phyloP scores from a whole-genome alignment of 805 yeast species.

The Spathaspora passalidarum region DNA sequence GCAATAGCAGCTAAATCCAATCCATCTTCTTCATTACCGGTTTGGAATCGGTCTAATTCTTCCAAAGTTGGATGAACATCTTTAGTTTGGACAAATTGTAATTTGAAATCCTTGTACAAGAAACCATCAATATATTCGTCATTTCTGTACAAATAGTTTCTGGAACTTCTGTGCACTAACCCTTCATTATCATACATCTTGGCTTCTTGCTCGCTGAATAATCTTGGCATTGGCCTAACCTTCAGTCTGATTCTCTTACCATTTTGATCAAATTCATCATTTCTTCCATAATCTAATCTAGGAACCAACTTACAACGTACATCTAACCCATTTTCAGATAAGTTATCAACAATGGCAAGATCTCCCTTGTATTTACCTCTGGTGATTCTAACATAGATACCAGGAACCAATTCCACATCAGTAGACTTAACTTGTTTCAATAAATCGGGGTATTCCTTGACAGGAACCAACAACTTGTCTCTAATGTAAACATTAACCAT shows the following conservation, averaged over 20 bases:
- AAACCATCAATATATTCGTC: conserved; percentile 92
- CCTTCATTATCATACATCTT: conserved; percentile 74
- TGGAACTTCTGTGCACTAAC: conserved; percentile 60
- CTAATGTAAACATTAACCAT: conserved; percentile 76
- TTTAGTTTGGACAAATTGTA: conserved; percentile 77
- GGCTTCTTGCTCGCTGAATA: conserved; percentile 89
- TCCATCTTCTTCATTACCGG: conserved; percentile 77
- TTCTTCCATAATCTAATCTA: conserved; percentile 84
- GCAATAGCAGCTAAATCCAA: conserved; percentile 85
- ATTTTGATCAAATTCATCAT: conserved; percentile 46
- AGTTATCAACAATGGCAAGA: conserved; percentile 86
- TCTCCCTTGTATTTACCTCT: conserved; percentile 93
- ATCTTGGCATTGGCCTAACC: conserved; percentile 77
- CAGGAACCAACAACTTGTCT: conserved; percentile 85
- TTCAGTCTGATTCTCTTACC: conserved; percentile 52
- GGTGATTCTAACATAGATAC: conserved; percentile 85
- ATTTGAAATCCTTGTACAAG: conserved; percentile 78
- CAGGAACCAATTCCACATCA: conserved; percentile 86
- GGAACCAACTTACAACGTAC: conserved; percentile 93
- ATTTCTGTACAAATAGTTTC: conserved; percentile 68
- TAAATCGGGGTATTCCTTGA: conserved; percentile 90
- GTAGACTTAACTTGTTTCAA: conserved; percentile 85
- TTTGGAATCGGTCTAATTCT: conserved; percentile 78
- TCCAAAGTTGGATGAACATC: conserved; percentile 83
- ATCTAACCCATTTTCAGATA: conserved; percentile 92